Evolutionary conservation across 352 stramenopile genomes (phyloP), one percentile per base, ranked within the genome.

Genomic region (Globisporangium okanoganense): DNA sequence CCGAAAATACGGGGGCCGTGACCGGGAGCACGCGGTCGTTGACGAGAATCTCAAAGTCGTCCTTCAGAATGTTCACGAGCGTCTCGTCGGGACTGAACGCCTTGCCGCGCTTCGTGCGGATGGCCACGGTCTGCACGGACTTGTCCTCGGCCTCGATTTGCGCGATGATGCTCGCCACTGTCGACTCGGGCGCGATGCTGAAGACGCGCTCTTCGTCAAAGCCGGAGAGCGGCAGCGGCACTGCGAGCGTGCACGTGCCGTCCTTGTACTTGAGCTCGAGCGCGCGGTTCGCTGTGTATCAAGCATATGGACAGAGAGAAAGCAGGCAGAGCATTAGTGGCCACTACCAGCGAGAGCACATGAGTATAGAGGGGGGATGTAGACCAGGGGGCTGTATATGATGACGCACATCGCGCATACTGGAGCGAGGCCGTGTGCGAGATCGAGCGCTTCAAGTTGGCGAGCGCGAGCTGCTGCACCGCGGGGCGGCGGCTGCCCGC

Each of bases 241-340:
- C 74, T 40, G 85, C 82, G 35, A 94, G 60, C 20, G 80, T 88
- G 56, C 85, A 91, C 33, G 76, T 79, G 33, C 80, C 85, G 52
- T 94, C 80, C 56, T 82, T 76, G 52, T 94, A 94, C 69, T 88
- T 90, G 51, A 94, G 79, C 67, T 92, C 85, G 9, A 94, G 72
- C 13, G 82, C 78, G 24, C 77, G 72, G 18, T 62, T 61, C 25
- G 62, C 70, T 77, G 22, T 18, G n/a, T 49, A 18, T 14, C 7
- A 1, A 53, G 35, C 16, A 31, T 33, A 33, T 33, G 25, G 16
- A 55, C 16, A 51, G 10, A 44, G 14, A 44, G 0, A 54, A 18
- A 36, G 22, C 41, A 41, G 3, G 6, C 29, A 33, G 3, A 6
- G 29, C 9, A n/a, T 56, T 58, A 58, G 29, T 14, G 18, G 20